Evolutionary conservation across 208 protist genomes (phyloP).

Genomic region (Plasmodiophora brassicae): DNA sequence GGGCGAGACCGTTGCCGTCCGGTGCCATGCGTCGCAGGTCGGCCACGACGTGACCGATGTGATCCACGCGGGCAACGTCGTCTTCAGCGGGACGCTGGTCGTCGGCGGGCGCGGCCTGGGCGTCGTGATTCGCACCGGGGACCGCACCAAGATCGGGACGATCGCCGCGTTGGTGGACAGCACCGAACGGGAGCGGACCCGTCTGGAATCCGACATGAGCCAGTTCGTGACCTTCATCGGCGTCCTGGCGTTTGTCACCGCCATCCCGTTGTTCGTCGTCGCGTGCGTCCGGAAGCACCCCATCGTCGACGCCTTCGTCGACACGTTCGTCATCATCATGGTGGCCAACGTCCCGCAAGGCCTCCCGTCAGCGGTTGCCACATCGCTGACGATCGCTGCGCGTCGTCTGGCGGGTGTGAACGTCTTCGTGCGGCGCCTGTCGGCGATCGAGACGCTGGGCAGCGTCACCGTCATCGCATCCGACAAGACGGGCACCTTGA

Average conservation of each 20-base stretch:
- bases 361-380: slow-evolving; percentile 65
- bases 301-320: slow-evolving; percentile 17
- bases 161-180: slow-evolving; percentile 60
- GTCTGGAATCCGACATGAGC: slow-evolving; percentile 63
- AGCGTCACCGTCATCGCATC: slow-evolving; percentile 68
- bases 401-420: slow-evolving; percentile 63
- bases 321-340: slow-evolving; percentile 64
- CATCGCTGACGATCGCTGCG: slow-evolving; percentile 70
- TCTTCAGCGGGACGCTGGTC: slow-evolving; percentile 64
- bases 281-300: background rate
- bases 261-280: background rate
- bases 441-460: slow-evolving; percentile 78
- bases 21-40: background rate
- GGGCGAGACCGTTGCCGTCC: slow-evolving; percentile 6
- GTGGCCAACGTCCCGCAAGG: slow-evolving; percentile 79
- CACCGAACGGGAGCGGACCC: slow-evolving; percentile 44
- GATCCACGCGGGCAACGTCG: slow-evolving; percentile 64
- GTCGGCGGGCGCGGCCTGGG: slow-evolving; percentile 61
- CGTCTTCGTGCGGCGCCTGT: slow-evolving; percentile 70
- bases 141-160: slow-evolving; percentile 72
- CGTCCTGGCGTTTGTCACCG: slow-evolving; percentile 41
- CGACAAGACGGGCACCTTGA: slow-evolving; percentile 80
- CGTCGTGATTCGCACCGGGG: slow-evolving; percentile 69
- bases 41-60: background rate
- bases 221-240: slow-evolving; percentile 55